Evolutionary conservation across 805 yeast genomes (phyloP).

Genomic region (Clavispora santaluciae): DNA sequence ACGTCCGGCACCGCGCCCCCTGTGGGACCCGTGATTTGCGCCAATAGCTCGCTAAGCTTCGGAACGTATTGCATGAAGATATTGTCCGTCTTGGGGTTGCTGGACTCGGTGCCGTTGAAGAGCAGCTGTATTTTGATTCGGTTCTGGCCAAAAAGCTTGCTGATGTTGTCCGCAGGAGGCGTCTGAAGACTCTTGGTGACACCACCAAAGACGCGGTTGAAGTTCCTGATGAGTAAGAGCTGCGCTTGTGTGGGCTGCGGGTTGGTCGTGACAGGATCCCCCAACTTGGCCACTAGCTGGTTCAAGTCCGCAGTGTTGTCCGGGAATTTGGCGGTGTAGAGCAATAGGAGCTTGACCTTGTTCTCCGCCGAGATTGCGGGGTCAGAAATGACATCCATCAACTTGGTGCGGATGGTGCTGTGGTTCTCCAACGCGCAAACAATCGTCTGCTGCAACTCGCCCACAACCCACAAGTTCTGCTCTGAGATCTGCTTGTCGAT

Average conservation of each 20-base stretch:
- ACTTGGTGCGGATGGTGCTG: conserved; percentile 41
- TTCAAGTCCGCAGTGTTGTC: conserved; percentile 21
- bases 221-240: conserved; percentile 26
- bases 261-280: conserved; percentile 24
- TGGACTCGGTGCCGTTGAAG: conserved; percentile 20
- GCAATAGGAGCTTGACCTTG: conserved; percentile 67
- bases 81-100: conserved; percentile 46
- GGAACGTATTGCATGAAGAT: conserved; percentile 92
- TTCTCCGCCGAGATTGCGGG: conserved; percentile 43
- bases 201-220: conserved; percentile 15
- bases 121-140: conserved; percentile 27
- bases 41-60: conserved; percentile 46
- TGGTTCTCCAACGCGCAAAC: conserved; percentile 48
- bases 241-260: conserved; percentile 34
- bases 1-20: conserved; percentile 11
- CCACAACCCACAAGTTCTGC: conserved; percentile 70
- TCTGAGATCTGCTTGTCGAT: conserved; percentile 67
- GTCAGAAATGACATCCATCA: conserved; percentile 49
- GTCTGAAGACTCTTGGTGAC: conserved; percentile 6
- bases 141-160: conserved; percentile 29
- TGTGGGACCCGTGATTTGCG: conserved; percentile 11
- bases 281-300: conserved; percentile 22
- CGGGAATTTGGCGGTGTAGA: conserved; percentile 74
- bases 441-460: conserved; percentile 86
- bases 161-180: conserved; percentile 16